phyloP scores from a whole-genome alignment of 2,329 filamentous ascomycete genomes.

The Neofusicoccum kwambonambiense region DNA sequence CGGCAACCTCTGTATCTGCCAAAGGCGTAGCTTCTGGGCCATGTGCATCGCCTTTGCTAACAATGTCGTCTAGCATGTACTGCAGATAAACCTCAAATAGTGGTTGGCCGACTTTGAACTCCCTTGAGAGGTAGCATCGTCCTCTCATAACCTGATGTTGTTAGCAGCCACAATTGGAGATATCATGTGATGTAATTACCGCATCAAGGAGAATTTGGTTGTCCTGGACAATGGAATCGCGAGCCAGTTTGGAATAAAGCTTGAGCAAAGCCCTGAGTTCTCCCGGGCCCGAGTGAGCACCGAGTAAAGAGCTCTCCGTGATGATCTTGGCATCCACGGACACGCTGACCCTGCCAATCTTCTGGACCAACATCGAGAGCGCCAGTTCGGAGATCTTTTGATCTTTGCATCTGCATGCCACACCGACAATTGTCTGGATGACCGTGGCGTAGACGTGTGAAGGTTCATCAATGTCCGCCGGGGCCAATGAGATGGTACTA shows the following conservation, averaged over 20 bases:
- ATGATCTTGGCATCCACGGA: conserved; percentile 83
- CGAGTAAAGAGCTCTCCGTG: conserved; percentile 73
- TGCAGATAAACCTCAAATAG: conserved; percentile 81
- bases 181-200: conserved; percentile 49
- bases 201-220: conserved; percentile 68
- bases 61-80: conserved; percentile 79
- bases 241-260: conserved; percentile 72
- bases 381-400: conserved; percentile 91
- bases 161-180: background rate
- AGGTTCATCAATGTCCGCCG: conserved; percentile 75
- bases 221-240: conserved; percentile 69
- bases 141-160: conserved; percentile 67
- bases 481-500: conserved; percentile 76
- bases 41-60: conserved; percentile 85
- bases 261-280: conserved; percentile 88
- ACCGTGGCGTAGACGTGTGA: conserved; percentile 78
- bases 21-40: conserved; percentile 70
- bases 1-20: conserved; percentile 76
- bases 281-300: conserved; percentile 71
- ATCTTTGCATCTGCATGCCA: conserved; percentile 77
- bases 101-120: conserved; percentile 65
- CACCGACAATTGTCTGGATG: conserved; percentile 92
- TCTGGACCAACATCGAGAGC: conserved; percentile 95
- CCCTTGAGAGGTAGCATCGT: conserved; percentile 72
- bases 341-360: conserved; percentile 79